These are phyloP conservation scores for Neurospora sp. DNA, from an alignment of 495 filamentous ascomycete genomes.

Conservation along the genomic window DNA sequence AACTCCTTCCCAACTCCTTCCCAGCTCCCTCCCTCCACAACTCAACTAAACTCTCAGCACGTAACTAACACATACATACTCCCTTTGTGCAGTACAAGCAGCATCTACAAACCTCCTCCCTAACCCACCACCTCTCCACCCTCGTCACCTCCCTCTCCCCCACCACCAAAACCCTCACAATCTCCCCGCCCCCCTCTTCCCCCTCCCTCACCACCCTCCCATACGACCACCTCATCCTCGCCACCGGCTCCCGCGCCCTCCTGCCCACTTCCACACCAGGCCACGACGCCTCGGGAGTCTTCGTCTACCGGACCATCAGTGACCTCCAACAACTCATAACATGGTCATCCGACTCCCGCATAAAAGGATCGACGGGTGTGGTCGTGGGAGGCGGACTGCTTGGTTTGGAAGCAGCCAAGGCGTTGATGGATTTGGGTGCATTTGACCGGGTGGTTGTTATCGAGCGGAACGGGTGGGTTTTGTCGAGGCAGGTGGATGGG, in stretches of 20 bases:
- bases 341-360: constrained; percentile 52
- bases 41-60: neutral
- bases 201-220: constrained; percentile 86
- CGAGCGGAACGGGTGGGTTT: constrained; percentile 83
- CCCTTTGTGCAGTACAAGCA: constrained; percentile 22
- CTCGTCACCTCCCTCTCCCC: constrained; percentile 62
- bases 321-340: constrained; percentile 70
- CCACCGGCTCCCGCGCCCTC: constrained; percentile 85
- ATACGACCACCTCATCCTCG: constrained; percentile 84
- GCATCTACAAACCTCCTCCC: constrained; percentile 43
- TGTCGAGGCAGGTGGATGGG: constrained; percentile 75
- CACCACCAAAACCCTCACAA: constrained; percentile 58
- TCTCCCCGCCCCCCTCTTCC: constrained; percentile 81
- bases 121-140: constrained; percentile 81
- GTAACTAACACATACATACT: neutral
- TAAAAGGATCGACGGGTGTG: constrained; percentile 51
- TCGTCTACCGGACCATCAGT: constrained; percentile 87
- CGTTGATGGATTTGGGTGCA: constrained; percentile 80
- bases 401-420: constrained; percentile 89
- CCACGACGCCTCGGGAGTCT: constrained; percentile 77
- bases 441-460: constrained; percentile 74
- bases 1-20: too few species aligned
- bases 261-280: constrained; percentile 74
- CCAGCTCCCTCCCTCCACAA: neutral
- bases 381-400: constrained; percentile 89